Conservation (phyloP, 805 yeast genomes). For the Candida easanensis region DNA sequence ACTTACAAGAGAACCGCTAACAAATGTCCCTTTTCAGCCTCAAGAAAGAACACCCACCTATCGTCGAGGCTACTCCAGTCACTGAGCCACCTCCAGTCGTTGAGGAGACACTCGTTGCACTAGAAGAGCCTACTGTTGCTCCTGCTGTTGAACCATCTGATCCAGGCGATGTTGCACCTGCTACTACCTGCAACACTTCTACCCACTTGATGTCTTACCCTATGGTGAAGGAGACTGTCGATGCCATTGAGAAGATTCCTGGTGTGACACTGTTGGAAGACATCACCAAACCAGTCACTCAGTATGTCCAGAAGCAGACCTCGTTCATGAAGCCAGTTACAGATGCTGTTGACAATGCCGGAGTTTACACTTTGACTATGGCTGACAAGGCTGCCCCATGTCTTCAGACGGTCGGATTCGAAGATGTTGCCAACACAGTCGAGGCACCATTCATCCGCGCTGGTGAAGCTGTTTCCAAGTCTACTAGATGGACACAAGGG, state of each 20-base stretch:
- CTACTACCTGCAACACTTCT: slow-evolving; percentile 11
- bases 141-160: not conserved
- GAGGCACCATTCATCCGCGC: slow-evolving; percentile 52
- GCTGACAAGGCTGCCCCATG: slow-evolving; percentile 62
- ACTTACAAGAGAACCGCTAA: no score
- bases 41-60: not conserved
- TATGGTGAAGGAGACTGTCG: slow-evolving; percentile 40
- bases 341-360: slow-evolving; percentile 45
- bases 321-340: slow-evolving; percentile 41
- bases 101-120: not conserved
- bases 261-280: slow-evolving; percentile 35
- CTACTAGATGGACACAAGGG: slow-evolving; percentile 31
- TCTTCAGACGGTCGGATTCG: slow-evolving; percentile 51
- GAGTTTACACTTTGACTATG: slow-evolving; percentile 52
- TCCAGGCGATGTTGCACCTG: not conserved
- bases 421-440: slow-evolving; percentile 45
- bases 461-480: slow-evolving; percentile 37
- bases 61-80: not conserved
- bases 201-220: slow-evolving; percentile 48
- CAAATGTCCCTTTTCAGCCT: not conserved
- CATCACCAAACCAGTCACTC: slow-evolving; percentile 22
- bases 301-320: slow-evolving; percentile 31
- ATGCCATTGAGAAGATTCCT: slow-evolving; percentile 34
- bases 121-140: not conserved
- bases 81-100: not conserved